Conservation (phyloP, 371 early-diverging fungal species). For the Apophysomyces sp. region DNA sequence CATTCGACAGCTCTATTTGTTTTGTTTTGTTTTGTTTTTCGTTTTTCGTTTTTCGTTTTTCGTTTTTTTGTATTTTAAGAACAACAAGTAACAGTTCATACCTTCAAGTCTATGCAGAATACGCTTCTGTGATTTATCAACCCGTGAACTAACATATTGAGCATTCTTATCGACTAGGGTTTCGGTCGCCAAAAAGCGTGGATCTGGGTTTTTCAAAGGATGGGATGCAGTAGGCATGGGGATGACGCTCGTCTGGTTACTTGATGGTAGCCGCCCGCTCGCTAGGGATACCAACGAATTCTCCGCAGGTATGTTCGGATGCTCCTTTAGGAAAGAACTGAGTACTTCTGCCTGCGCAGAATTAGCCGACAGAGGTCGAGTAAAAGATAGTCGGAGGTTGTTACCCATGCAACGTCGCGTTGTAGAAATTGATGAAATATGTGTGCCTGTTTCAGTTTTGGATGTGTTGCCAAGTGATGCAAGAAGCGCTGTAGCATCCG, state of each 20-base stretch:
- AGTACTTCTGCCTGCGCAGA: conserved; percentile 57
- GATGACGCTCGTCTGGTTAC: conserved; percentile 17
- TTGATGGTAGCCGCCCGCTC: conserved; percentile 7
- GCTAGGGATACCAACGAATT: neutral
- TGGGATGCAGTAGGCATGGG: conserved; percentile 48
- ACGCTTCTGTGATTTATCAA: conserved; percentile 63
- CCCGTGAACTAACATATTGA: conserved; percentile 48
- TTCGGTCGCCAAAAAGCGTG: conserved; percentile 67
- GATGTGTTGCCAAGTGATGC: conserved; percentile 79
- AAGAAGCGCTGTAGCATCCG: conserved; percentile 89
- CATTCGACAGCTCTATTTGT: conserved; percentile 51
- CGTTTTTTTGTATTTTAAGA: neutral
- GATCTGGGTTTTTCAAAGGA: conserved; percentile 62
- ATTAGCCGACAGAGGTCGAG: neutral
- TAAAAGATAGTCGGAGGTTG: neutral
- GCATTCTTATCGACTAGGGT: conserved; percentile 61
- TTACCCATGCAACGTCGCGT: conserved; percentile 57
- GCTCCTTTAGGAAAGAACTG: conserved; percentile 25
- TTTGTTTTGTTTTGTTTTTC: too few species aligned
- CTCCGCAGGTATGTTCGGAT: neutral
- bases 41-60: too few species aligned
- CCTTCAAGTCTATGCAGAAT: conserved; percentile 60
- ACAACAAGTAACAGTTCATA: conserved; percentile 8
- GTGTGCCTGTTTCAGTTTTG: conserved; percentile 81
- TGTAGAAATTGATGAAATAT: conserved; percentile 90